A percentile compares a stretch with the other conserved stretches of the same genome.
Conservation (phyloP, 2,329 filamentous ascomycete species). For the Pseudogymnoascus pannorum region DNA sequence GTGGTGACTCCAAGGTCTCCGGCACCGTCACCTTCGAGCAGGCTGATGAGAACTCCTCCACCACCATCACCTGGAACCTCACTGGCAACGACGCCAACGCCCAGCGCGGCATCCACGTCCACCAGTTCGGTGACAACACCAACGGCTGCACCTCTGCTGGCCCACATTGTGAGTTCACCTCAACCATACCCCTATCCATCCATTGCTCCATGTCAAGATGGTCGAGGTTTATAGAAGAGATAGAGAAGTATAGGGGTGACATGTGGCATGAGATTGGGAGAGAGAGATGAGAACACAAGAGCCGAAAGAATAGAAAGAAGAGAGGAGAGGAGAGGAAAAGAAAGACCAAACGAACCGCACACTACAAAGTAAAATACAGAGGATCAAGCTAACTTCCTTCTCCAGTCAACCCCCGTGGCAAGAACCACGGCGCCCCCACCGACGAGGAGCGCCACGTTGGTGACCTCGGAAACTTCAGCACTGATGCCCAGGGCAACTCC, state of each 20-base stretch:
- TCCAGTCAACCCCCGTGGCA: slow-evolving; percentile 87
- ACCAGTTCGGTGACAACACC: slow-evolving; percentile 99
- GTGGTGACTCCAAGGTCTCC: slow-evolving; percentile 92
- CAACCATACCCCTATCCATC: background rate
- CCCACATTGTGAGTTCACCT: slow-evolving; percentile 72
- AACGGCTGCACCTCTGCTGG: slow-evolving; percentile 98
- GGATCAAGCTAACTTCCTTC: background rate
- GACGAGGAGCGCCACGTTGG: slow-evolving; percentile 89
- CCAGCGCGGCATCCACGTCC: slow-evolving; percentile 96
- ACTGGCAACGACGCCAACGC: slow-evolving; percentile 88
- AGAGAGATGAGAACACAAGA: background rate
- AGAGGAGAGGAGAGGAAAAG: background rate
- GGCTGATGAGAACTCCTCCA: slow-evolving; percentile 69
- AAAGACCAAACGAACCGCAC: background rate
- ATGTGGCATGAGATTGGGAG: slow-evolving; percentile 8
- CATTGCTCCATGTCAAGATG: background rate
- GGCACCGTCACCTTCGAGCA: slow-evolving; percentile 96
- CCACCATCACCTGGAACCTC: slow-evolving; percentile 88
- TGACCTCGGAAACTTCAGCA: slow-evolving; percentile 96
- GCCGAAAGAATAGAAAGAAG: background rate
- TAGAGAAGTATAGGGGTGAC: background rate
- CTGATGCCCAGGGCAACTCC: slow-evolving; percentile 84
- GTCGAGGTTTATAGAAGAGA: background rate
- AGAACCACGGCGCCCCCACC: slow-evolving; percentile 80
- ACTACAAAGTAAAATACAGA: too few species aligned